Conservation (phyloP, 495 filamentous ascomycete species). For the Sabuloglossum arenarium region DNA sequence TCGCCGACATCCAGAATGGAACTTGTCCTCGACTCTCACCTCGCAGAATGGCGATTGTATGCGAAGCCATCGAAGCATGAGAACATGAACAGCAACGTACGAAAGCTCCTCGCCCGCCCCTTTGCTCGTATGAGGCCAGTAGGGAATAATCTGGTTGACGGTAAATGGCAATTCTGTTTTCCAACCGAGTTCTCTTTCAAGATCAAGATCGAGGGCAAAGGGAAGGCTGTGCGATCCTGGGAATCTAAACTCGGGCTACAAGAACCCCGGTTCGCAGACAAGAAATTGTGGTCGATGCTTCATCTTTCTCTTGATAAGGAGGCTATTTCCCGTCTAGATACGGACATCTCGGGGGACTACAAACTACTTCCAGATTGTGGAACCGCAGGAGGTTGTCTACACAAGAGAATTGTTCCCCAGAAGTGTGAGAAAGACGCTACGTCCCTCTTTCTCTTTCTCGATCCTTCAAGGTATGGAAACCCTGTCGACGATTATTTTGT, state of each 20-base stretch:
- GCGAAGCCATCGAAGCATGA: conserved; percentile 21
- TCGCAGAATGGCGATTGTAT: conserved; percentile 33
- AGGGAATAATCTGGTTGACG: conserved; percentile 16
- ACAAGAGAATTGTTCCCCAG: conserved; percentile 17
- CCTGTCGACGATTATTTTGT: conserved; percentile 37
- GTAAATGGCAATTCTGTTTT: conserved; percentile 30
- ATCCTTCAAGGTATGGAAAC: conserved; percentile 27
- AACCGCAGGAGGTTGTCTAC: conserved; percentile 37
- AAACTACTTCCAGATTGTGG: conserved; percentile 39
- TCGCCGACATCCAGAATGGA: conserved; percentile 26
- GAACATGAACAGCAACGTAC: conserved; percentile 19
- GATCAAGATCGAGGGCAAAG: conserved; percentile 13
- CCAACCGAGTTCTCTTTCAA: conserved; percentile 17
- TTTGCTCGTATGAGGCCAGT: conserved; percentile 30
- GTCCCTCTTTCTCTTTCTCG: conserved; percentile 42
- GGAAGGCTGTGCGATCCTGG: conserved; percentile 14
- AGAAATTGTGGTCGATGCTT: conserved; percentile 22
- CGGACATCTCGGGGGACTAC: conserved; percentile 35
- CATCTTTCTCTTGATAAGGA: conserved; percentile 15
- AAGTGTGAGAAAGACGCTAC: conserved; percentile 4
- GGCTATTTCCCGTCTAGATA: conserved; percentile 15
- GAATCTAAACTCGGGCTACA: conserved; percentile 22
- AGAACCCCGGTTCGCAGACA: conserved; percentile 13
- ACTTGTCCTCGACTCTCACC: conserved; percentile 21
- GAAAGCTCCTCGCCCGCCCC: conserved; percentile 29